phyloP scores from a whole-genome alignment of 139 green algal species.

The Dunaliella sp. region DNA sequence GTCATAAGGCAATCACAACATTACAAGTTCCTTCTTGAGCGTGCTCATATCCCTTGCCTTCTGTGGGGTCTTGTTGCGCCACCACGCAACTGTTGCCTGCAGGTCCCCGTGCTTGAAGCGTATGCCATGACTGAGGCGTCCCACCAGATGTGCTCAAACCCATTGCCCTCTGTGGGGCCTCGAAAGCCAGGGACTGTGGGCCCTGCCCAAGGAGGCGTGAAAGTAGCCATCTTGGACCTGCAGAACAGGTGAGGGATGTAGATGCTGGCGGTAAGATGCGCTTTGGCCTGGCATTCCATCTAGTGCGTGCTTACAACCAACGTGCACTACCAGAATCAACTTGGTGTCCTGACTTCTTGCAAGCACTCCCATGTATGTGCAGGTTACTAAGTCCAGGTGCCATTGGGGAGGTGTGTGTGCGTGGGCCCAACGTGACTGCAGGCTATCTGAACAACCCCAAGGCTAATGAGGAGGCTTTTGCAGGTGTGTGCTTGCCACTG shows the following conservation, averaged over 20 bases:
- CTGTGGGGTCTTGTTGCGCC: neutral
- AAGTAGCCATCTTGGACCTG: slow-evolving; percentile 52
- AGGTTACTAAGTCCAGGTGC: slow-evolving; percentile 1
- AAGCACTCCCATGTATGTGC: neutral
- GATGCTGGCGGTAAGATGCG: too few species aligned
- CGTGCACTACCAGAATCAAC: too few species aligned
- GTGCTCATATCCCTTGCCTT: neutral
- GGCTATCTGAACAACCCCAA: slow-evolving; percentile 79
- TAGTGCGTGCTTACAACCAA: too few species aligned
- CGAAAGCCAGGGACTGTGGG: slow-evolving; percentile 64
- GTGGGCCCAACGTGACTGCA: slow-evolving; percentile 74
- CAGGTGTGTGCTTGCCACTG: too few species aligned
- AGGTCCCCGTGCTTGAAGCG: slow-evolving; percentile 80
- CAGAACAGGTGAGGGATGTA: slow-evolving; percentile 23
- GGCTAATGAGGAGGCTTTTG: slow-evolving; percentile 75
- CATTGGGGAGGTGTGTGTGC: slow-evolving; percentile 78
- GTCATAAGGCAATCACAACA: too few species aligned
- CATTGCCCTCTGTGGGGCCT: slow-evolving; percentile 62
- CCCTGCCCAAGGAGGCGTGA: slow-evolving; percentile 15
- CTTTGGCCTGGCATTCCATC: too few species aligned
- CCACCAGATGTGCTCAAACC: slow-evolving; percentile 86
- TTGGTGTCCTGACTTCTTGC: too few species aligned
- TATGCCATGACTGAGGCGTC: slow-evolving; percentile 90
- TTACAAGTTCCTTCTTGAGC: too few species aligned
- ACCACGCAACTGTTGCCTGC: neutral